Evolutionary conservation across 208 protist genomes (phyloP).

Genomic region (Herpetomonas tarakana): DNA sequence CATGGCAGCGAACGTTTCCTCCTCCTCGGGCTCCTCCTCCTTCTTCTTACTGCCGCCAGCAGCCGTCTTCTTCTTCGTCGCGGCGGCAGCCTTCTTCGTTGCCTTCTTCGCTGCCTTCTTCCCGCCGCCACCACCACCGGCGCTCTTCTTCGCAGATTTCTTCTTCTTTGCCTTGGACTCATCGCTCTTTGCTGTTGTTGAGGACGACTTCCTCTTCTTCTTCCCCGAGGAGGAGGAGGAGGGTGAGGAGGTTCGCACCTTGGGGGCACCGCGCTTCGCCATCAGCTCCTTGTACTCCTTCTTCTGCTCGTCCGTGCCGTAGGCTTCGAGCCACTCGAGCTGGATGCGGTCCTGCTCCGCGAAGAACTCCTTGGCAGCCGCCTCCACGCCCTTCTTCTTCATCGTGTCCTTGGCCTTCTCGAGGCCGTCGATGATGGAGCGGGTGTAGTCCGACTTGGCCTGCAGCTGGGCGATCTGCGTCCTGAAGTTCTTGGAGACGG

Average conservation of each 20-base stretch:
- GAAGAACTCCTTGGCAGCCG: conserved; percentile 81
- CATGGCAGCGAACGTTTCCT: conserved; percentile 17
- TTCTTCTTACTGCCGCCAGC: conserved; percentile 20
- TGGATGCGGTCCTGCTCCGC: conserved; percentile 86
- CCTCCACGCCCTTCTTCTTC: conserved; percentile 69
- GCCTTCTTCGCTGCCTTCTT: conserved; percentile 37
- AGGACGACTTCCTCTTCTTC: conserved; percentile 19
- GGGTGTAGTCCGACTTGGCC: conserved; percentile 71
- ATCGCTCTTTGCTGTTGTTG: conserved; percentile 27
- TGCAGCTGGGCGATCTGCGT: conserved; percentile 78
- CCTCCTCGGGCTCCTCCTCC: conserved; percentile 24
- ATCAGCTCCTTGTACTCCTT: conserved; percentile 83
- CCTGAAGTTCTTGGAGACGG: conserved; percentile 91
- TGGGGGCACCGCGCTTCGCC: conserved; percentile 49
- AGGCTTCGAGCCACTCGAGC: conserved; percentile 81
- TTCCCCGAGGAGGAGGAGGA: conserved; percentile 28
- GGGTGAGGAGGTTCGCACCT: conserved; percentile 23
- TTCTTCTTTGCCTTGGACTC: conserved; percentile 38
- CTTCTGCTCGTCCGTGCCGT: conserved; percentile 88
- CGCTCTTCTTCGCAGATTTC: conserved; percentile 24
- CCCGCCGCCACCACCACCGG: no score
- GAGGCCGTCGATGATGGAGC: conserved; percentile 75
- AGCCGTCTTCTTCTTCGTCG: conserved; percentile 31
- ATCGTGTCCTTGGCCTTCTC: conserved; percentile 52
- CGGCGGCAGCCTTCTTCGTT: conserved; percentile 22